A percentile compares a stretch with the other conserved stretches of the same genome.
phyloP scores from a whole-genome alignment of 192 early-diverging fungal species.

The Dissophora globulifera region DNA sequence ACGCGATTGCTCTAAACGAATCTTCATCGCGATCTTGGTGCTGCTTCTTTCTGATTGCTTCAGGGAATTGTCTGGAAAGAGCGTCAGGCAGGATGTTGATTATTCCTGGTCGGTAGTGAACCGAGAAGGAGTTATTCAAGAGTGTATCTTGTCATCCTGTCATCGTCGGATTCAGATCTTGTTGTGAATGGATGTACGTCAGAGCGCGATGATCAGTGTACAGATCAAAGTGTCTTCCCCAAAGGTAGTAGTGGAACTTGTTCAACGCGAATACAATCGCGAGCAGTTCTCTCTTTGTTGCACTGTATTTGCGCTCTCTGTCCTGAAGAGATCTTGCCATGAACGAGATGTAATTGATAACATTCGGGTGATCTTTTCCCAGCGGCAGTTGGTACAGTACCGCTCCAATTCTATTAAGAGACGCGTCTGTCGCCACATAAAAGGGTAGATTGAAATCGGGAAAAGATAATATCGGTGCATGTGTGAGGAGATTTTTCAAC shows the following conservation, averaged over 20 bases:
- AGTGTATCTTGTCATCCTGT: too few species aligned
- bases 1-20: too few species aligned
- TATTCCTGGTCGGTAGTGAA: too few species aligned
- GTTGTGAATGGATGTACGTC: too few species aligned
- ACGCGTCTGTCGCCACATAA: constrained; percentile 41
- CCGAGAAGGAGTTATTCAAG: too few species aligned
- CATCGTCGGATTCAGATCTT: too few species aligned
- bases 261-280: constrained; percentile 10
- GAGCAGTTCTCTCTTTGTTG: constrained; percentile 36
- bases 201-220: too few species aligned
- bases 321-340: constrained; percentile 11
- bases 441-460: constrained; percentile 15
- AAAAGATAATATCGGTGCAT: constrained; percentile 7
- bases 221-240: not conserved
- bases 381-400: constrained; percentile 29
- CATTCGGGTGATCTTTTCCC: constrained; percentile 1
- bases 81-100: too few species aligned
- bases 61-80: too few species aligned
- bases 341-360: constrained; percentile 34
- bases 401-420: constrained; percentile 24
- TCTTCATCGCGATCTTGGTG: too few species aligned
- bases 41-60: too few species aligned
- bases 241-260: constrained; percentile 1
- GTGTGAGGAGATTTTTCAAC: constrained; percentile 2
- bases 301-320: constrained; percentile 20